Percentiles rank a stretch among this genome's conserved stretches.
These are phyloP conservation scores for Rosa hybrid DNA, from an alignment of 331 rosid genomes.

Conservation along the genomic window DNA sequence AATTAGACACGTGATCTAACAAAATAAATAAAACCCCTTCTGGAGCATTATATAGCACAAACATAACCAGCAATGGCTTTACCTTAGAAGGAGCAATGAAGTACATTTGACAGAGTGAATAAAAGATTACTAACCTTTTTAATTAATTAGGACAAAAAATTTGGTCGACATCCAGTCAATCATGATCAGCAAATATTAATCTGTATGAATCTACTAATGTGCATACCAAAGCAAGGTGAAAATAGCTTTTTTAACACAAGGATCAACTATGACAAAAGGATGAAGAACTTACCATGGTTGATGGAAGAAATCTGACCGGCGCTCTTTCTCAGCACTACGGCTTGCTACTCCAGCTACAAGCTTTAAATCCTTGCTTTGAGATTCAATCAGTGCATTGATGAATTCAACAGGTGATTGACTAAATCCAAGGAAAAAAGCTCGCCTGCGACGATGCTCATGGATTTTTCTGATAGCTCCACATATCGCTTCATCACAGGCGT, in stretches of 20 bases:
- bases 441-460: constrained; percentile 92
- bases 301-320: constrained; percentile 85
- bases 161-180: constrained; percentile 7
- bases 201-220: background rate
- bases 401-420: constrained; percentile 99
- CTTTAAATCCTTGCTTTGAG: constrained; percentile 94
- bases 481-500: constrained; percentile 87
- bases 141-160: background rate
- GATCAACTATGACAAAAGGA: background rate
- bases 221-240: background rate
- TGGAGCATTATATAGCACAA: background rate
- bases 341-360: constrained; percentile 88
- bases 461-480: constrained; percentile 85
- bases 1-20: background rate
- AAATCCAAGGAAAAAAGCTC: constrained; percentile 96
- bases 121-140: background rate
- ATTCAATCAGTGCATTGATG: constrained; percentile 83
- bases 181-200: constrained; percentile 9
- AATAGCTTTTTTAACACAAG: background rate
- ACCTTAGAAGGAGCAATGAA: background rate
- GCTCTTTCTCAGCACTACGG: constrained; percentile 87
- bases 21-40: background rate
- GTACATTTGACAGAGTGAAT: background rate
- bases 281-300: constrained; percentile 81
- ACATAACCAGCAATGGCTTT: background rate